Evolutionary conservation across 345 rosid species (phyloP).

Genomic region (Brassica cretica): DNA sequence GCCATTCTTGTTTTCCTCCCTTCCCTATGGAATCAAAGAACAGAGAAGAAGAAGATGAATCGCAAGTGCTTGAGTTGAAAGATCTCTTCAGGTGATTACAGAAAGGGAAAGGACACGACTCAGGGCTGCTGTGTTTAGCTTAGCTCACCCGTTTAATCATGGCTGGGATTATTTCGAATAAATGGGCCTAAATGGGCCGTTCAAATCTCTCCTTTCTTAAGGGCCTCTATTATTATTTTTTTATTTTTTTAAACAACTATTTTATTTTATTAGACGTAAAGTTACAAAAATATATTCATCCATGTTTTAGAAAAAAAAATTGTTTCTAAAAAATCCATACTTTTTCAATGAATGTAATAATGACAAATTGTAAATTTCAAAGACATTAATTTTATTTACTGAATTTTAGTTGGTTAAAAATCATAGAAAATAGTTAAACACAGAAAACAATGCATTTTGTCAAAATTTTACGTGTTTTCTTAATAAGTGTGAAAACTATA

Average conservation of each 20-base stretch:
- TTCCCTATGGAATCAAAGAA: not conserved
- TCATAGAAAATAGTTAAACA: too few species aligned
- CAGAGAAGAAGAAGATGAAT: conserved; percentile 10
- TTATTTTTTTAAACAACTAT: too few species aligned
- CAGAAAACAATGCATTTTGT: too few species aligned
- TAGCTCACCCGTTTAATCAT: not conserved
- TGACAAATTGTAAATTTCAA: too few species aligned
- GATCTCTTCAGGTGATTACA: not conserved
- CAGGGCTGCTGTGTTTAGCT: not conserved
- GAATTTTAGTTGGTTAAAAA: too few species aligned
- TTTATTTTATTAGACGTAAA: not conserved
- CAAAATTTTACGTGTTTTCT: too few species aligned
- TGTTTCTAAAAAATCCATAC: too few species aligned
- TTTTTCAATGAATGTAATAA: too few species aligned
- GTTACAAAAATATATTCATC: too few species aligned
- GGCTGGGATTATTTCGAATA: not conserved
- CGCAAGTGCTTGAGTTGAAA: conserved; percentile 19
- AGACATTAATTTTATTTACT: too few species aligned
- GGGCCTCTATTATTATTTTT: conserved; percentile 7
- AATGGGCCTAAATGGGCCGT: not conserved
- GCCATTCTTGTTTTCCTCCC: conserved; percentile 6
- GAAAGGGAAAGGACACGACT: not conserved
- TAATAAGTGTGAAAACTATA: too few species aligned
- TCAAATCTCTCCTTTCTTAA: not conserved
- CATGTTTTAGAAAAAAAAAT: too few species aligned